Evolutionary conservation across 2,329 filamentous ascomycete genomes (phyloP).

Genomic region (Colletotrichum melonis): DNA sequence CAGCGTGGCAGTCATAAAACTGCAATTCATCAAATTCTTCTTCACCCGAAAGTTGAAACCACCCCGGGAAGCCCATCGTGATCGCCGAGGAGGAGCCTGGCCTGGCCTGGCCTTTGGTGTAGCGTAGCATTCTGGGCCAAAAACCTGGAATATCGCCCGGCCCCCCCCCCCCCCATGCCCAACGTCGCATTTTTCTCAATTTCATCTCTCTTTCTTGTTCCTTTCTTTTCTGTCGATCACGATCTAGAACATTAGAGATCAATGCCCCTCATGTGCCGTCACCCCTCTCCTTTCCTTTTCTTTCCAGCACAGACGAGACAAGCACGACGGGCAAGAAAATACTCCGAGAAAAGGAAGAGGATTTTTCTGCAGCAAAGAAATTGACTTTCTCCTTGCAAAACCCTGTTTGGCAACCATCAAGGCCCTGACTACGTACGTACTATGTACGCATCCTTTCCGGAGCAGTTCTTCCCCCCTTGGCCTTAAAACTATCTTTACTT

Average conservation of each 20-base stretch:
- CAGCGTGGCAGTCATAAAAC: neutral
- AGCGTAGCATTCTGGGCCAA: neutral
- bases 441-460: neutral
- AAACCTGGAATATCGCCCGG: neutral
- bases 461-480: constrained; percentile 9
- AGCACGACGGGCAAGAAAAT: neutral
- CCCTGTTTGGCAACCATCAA: neutral
- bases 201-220: neutral
- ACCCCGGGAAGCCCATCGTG: neutral
- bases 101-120: neutral
- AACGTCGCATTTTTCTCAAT: neutral
- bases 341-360: neutral
- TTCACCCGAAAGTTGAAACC: neutral
- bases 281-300: too few relatives aligned
- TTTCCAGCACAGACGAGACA: neutral
- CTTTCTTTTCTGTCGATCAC: neutral
- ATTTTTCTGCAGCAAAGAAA: neutral
- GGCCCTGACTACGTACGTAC: too few relatives aligned
- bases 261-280: too few relatives aligned
- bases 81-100: neutral
- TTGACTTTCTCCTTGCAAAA: neutral
- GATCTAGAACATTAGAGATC: constrained; percentile 5
- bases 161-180: neutral
- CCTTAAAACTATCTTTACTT: neutral
- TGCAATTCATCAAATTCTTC: neutral